Evolutionary conservation across 2,329 filamentous ascomycete species (phyloP).

Genomic region (Hypoxylon sp.): DNA sequence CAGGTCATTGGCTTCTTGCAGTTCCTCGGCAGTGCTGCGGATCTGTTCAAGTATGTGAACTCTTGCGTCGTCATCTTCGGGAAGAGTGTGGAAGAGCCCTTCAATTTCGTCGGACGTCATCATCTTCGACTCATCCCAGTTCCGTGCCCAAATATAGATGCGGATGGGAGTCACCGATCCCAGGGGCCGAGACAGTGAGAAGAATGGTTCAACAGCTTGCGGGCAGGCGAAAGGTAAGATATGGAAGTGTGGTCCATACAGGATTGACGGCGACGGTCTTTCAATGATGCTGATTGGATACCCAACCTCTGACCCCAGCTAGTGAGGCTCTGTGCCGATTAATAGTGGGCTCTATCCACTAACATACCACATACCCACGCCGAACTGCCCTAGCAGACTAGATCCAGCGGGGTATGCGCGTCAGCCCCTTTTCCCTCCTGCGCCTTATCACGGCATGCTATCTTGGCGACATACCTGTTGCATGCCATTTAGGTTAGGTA

Average conservation of each 20-base stretch:
- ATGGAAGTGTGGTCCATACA: neutral
- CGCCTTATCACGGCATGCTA: neutral
- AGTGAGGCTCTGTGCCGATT: slow-evolving; percentile 20
- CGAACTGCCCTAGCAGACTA: neutral
- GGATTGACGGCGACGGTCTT: neutral
- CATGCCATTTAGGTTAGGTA: too few relatives aligned
- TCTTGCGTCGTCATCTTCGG: slow-evolving; percentile 37
- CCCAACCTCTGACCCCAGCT: neutral
- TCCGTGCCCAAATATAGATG: neutral
- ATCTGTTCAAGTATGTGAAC: slow-evolving; percentile 52
- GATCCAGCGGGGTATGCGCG: slow-evolving; percentile 16
- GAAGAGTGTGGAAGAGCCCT: slow-evolving; percentile 39
- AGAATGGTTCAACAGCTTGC: neutral
- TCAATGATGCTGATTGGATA: slow-evolving; percentile 14
- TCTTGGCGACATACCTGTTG: too few relatives aligned
- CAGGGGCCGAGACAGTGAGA: neutral
- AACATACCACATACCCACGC: too few relatives aligned
- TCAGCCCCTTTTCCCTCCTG: neutral
- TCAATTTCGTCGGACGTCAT: slow-evolving; percentile 43
- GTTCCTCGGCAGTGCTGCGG: slow-evolving; percentile 54
- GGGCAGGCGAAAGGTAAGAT: neutral
- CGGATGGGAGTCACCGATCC: neutral
- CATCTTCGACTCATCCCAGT: slow-evolving; percentile 28
- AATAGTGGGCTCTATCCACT: slow-evolving; percentile 9
- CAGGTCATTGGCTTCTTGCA: slow-evolving; percentile 55